These are phyloP conservation scores for Conidiobolus incongruus DNA, from an alignment of 371 early-diverging fungal genomes.

Conservation along the genomic window DNA sequence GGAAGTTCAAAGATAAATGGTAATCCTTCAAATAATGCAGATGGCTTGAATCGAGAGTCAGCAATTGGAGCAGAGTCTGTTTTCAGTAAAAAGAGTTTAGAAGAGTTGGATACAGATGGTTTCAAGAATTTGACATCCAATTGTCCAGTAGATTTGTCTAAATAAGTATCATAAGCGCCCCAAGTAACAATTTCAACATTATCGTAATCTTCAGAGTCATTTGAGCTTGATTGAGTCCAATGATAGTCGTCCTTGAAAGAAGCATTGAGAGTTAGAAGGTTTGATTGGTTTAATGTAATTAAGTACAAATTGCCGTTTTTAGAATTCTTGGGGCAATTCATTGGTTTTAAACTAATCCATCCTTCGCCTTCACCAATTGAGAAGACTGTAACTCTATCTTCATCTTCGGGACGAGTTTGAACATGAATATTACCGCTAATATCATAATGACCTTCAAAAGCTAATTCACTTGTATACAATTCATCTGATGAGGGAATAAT, in stretches of 20 bases:
- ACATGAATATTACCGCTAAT: slow-evolving; percentile 16
- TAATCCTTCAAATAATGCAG: background rate
- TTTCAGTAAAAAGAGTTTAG: background rate
- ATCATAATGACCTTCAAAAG: slow-evolving; percentile 26
- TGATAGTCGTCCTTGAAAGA: slow-evolving; percentile 8
- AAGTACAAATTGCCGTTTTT: slow-evolving; percentile 5
- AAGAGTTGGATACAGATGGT: slow-evolving; percentile 5
- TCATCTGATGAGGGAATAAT: background rate
- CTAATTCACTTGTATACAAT: slow-evolving; percentile 13
- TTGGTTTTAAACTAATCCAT: slow-evolving; percentile 17
- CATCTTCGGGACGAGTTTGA: slow-evolving; percentile 10
- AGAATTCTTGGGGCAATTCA: background rate
- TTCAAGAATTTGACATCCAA: slow-evolving; percentile 10
- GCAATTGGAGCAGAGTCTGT: background rate
- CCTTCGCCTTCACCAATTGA: slow-evolving; percentile 20
- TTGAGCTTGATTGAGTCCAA: background rate
- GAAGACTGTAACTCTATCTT: slow-evolving; percentile 16
- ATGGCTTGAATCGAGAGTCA: background rate
- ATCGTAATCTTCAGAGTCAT: slow-evolving; percentile 4
- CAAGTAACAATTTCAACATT: slow-evolving; percentile 12
- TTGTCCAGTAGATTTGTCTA: slow-evolving; percentile 5
- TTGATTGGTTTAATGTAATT: slow-evolving; percentile 7
- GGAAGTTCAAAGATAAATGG: background rate
- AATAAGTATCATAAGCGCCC: slow-evolving; percentile 15
- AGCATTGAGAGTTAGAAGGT: slow-evolving; percentile 9